Conservation (phyloP, 2,329 filamentous ascomycete genomes). For the Aspergillus carbonarius region DNA sequence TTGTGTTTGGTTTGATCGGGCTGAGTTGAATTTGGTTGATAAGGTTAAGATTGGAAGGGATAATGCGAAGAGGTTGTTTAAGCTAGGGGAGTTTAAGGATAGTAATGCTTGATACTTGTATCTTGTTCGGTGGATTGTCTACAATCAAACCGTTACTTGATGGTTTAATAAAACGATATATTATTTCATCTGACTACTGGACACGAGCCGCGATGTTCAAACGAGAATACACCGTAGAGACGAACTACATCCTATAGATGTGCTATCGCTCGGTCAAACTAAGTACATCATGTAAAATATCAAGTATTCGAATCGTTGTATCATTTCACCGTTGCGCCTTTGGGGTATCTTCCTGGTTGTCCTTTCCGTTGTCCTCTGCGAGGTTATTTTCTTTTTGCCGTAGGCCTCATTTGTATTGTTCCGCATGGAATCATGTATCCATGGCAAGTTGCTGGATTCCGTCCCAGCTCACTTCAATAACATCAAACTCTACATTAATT, state of each 20-base stretch:
- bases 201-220: background rate
- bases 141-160: background rate
- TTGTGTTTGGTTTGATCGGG: constrained; percentile 46
- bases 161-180: background rate
- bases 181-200: background rate
- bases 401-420: too few relatives aligned
- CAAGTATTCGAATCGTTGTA: too few relatives aligned
- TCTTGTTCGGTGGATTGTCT: background rate
- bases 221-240: background rate
- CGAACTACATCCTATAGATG: background rate
- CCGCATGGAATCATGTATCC: too few relatives aligned
- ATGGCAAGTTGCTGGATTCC: too few relatives aligned
- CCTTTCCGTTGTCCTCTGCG: background rate
- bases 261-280: background rate
- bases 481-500: too few relatives aligned
- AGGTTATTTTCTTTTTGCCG: background rate
- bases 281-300: too few relatives aligned
- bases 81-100: constrained; percentile 36
- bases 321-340: background rate
- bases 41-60: constrained; percentile 47
- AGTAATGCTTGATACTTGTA: constrained; percentile 21
- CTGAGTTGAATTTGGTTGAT: constrained; percentile 39
- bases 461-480: too few relatives aligned
- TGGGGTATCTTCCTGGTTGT: background rate
- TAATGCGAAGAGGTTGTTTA: constrained; percentile 48